Evolutionary conservation across 116 monocot species (phyloP).

Genomic region (Thalassia testudinum): DNA sequence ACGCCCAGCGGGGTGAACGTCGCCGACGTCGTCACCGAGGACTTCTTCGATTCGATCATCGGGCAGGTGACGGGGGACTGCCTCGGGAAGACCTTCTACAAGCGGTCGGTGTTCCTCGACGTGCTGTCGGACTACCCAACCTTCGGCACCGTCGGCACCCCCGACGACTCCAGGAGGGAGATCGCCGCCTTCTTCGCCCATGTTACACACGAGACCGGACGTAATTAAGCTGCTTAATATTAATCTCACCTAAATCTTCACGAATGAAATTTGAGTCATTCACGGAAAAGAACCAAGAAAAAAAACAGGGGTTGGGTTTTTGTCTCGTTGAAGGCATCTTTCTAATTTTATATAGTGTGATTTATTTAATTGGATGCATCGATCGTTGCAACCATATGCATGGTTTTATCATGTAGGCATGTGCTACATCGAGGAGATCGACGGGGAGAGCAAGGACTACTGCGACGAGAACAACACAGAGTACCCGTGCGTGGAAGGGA

Average conservation of each 20-base stretch:
- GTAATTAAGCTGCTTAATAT: no score
- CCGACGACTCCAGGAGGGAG: slow-evolving; percentile 17
- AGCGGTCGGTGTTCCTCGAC: slow-evolving; percentile 27
- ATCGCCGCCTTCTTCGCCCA: slow-evolving; percentile 88
- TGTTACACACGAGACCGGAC: slow-evolving; percentile 57
- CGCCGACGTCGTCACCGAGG: slow-evolving; percentile 30
- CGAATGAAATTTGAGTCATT: no score
- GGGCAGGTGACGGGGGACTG: slow-evolving; percentile 18
- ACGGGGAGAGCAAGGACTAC: slow-evolving; percentile 8
- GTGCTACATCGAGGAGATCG: slow-evolving; percentile 16
- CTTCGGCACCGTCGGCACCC: no score
- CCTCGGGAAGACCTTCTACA: slow-evolving; percentile 39
- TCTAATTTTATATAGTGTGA: no score
- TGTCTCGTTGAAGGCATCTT: no score
- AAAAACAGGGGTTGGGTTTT: no score
- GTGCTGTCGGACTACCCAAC: no score
- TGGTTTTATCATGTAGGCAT: background rate
- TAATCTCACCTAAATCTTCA: no score
- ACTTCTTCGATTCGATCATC: slow-evolving; percentile 40
- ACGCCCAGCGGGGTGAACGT: no score
- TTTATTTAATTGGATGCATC: no score
- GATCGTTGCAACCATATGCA: background rate
- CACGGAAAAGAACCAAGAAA: no score
- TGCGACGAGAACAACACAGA: slow-evolving; percentile 10
- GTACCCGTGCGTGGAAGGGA: slow-evolving; percentile 12